Percentiles rank a stretch among this genome's conserved stretches.
Conservation (phyloP, 129 eudicot genomes). For the Flaveria brownii region DNA sequence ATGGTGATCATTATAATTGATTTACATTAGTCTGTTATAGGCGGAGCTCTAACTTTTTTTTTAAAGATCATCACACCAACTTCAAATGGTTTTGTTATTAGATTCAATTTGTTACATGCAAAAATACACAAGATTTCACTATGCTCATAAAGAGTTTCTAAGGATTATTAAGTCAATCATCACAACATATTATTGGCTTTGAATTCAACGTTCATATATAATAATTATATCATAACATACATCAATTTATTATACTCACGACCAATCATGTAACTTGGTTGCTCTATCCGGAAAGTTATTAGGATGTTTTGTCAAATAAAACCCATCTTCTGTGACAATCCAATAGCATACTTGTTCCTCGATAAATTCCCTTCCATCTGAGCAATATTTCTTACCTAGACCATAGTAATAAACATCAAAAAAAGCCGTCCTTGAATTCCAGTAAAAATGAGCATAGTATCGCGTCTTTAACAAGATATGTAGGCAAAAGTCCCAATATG, state of each 20-base stretch:
- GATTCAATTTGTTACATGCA: neutral
- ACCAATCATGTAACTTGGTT: slow-evolving; percentile 9
- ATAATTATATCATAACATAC: no score
- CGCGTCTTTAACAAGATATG: neutral
- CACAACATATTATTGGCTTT: neutral
- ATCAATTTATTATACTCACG: neutral
- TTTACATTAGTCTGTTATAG: no score
- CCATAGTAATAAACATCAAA: slow-evolving; percentile 24
- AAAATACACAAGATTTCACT: neutral
- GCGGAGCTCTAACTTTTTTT: no score
- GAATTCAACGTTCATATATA: no score
- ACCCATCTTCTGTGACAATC: slow-evolving; percentile 9
- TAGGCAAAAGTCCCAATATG: slow-evolving; percentile 15
- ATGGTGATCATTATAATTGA: no score
- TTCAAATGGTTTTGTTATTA: no score
- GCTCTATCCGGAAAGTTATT: neutral
- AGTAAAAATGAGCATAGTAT: slow-evolving; percentile 23
- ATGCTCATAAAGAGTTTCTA: no score
- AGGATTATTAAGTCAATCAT: neutral
- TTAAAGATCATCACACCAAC: no score
- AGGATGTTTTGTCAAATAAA: slow-evolving; percentile 1
- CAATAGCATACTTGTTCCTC: slow-evolving; percentile 9
- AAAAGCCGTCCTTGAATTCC: slow-evolving; percentile 15
- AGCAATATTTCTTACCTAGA: neutral
- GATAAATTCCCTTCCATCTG: neutral